Evolutionary conservation across 768 basidiomycete genomes (phyloP).

Genomic region (Xerocomellus chrysenteron): DNA sequence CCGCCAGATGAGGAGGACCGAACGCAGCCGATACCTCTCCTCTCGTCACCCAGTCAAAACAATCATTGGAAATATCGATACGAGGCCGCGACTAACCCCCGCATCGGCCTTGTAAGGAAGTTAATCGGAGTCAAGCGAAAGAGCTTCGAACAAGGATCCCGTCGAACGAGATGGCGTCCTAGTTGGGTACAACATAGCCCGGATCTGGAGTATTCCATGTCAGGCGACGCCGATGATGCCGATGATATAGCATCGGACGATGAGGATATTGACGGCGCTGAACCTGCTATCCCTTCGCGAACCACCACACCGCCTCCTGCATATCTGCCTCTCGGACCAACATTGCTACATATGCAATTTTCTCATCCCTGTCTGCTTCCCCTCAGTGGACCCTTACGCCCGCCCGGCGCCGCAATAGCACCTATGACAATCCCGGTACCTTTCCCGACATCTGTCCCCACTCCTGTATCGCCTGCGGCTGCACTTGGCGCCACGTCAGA

Average conservation of each 20-base stretch:
- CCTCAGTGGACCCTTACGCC: constrained; percentile 56
- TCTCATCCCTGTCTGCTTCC: constrained; percentile 63
- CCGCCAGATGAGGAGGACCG: constrained; percentile 54
- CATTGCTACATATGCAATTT: constrained; percentile 67
- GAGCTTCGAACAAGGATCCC: constrained; percentile 37
- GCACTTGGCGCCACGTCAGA: constrained; percentile 61
- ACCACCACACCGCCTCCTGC: constrained; percentile 69
- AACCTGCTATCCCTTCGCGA: constrained; percentile 38
- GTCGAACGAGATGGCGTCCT: constrained; percentile 37
- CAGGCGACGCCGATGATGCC: constrained; percentile 37
- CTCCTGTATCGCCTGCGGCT: constrained; percentile 82
- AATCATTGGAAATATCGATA: constrained; percentile 56
- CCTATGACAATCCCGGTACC: constrained; percentile 43
- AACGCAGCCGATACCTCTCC: constrained; percentile 25
- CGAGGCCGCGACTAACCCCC: constrained; percentile 63
- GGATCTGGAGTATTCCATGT: constrained; percentile 40
- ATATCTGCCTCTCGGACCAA: constrained; percentile 70
- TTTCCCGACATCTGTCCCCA: constrained; percentile 60
- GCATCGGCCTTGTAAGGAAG: constrained; percentile 65
- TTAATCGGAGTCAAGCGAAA: constrained; percentile 74
- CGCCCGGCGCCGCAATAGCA: constrained; percentile 52
- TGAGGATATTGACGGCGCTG: constrained; percentile 36
- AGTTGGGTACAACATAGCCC: constrained; percentile 49
- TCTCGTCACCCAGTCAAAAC: constrained; percentile 15
- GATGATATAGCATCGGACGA: constrained; percentile 43